Percentiles rank a stretch among this genome's conserved stretches.
Conservation (phyloP, 148 eudicot species). For the Polygonum maritimum region DNA sequence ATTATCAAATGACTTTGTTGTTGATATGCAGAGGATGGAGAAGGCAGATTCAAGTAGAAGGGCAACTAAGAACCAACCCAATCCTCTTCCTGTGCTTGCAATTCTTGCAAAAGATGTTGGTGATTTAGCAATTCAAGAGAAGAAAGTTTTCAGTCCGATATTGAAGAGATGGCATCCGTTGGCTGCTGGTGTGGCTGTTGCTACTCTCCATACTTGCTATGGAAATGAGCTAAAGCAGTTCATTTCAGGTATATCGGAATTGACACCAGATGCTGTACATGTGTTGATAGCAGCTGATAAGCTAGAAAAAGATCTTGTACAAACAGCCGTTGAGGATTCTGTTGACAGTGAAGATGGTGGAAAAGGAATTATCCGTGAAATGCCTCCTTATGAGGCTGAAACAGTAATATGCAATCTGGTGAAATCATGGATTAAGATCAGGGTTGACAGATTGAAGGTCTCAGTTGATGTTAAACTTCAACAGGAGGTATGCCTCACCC, state of each 20-base stretch:
- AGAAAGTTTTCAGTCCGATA: slow-evolving; percentile 75
- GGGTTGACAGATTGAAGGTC: slow-evolving; percentile 70
- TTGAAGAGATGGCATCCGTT: slow-evolving; percentile 91
- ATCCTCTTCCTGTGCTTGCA: slow-evolving; percentile 83
- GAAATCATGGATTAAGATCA: slow-evolving; percentile 77
- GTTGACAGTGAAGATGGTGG: slow-evolving; percentile 99
- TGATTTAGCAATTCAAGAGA: slow-evolving; percentile 80
- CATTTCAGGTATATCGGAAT: slow-evolving; percentile 63
- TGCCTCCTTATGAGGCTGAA: slow-evolving; percentile 99
- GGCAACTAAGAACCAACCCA: slow-evolving; percentile 80
- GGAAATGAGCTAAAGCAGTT: slow-evolving; percentile 95
- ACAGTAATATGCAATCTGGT: slow-evolving; percentile 77
- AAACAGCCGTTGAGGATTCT: slow-evolving; percentile 95
- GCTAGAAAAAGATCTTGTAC: slow-evolving; percentile 91
- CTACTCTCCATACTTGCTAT: slow-evolving; percentile 93
- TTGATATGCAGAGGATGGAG: slow-evolving; percentile 76
- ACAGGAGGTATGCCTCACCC: slow-evolving; percentile 58
- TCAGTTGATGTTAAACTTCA: slow-evolving; percentile 72
- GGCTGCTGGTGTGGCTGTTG: slow-evolving; percentile 97
- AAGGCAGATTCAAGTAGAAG: slow-evolving; percentile 95
- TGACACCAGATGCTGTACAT: slow-evolving; percentile 93
- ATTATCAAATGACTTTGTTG: slow-evolving; percentile 1
- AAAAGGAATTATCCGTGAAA: slow-evolving; percentile 91
- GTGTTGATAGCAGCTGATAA: slow-evolving; percentile 89
- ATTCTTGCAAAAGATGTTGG: slow-evolving; percentile 95